A percentile compares a stretch with the other conserved stretches of the same genome.
Evolutionary conservation across 75 land plant species (phyloP).

Genomic region (Larix kaempferi): DNA sequence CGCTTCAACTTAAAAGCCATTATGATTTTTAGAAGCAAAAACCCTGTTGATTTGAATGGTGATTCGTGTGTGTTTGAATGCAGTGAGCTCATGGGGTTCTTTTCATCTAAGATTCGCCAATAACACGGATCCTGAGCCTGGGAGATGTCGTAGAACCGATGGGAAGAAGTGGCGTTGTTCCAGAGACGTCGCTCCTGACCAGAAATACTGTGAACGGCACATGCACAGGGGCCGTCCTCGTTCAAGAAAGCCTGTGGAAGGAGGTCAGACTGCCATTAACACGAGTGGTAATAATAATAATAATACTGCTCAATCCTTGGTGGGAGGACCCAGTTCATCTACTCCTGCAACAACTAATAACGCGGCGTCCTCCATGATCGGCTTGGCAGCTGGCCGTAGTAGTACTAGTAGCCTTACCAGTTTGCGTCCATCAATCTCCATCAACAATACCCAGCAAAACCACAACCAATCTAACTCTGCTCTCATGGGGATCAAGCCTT

Average conservation of each 20-base stretch:
- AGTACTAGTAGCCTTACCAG: not conserved
- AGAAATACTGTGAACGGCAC: slow-evolving; percentile 84
- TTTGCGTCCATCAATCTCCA: slow-evolving; percentile 6
- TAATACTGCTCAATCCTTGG: not conserved
- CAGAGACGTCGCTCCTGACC: slow-evolving; percentile 74
- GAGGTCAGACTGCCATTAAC: slow-evolving; percentile 7
- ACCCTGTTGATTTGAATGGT: no score
- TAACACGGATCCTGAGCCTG: slow-evolving; percentile 71
- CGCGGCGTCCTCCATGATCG: not conserved
- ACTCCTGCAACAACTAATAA: not conserved
- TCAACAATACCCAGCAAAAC: not conserved
- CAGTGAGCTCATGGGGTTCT: slow-evolving; percentile 32
- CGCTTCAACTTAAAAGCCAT: no score
- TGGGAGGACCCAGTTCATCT: not conserved
- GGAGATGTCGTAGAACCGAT: slow-evolving; percentile 77
- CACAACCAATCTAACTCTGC: not conserved
- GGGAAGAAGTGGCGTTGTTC: slow-evolving; percentile 89
- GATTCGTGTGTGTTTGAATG: not conserved
- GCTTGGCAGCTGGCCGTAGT: slow-evolving; percentile 5
- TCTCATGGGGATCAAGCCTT: not conserved
- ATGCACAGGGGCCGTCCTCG: slow-evolving; percentile 78
- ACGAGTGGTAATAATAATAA: not conserved
- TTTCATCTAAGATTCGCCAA: slow-evolving; percentile 38
- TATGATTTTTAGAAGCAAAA: no score
- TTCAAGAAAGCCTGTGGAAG: slow-evolving; percentile 69